Percentiles rank a stretch among this genome's conserved stretches.
These are phyloP conservation scores for Tolypocladium guangdongense DNA, from an alignment of 2,329 filamentous ascomycete genomes.

Conservation along the genomic window DNA sequence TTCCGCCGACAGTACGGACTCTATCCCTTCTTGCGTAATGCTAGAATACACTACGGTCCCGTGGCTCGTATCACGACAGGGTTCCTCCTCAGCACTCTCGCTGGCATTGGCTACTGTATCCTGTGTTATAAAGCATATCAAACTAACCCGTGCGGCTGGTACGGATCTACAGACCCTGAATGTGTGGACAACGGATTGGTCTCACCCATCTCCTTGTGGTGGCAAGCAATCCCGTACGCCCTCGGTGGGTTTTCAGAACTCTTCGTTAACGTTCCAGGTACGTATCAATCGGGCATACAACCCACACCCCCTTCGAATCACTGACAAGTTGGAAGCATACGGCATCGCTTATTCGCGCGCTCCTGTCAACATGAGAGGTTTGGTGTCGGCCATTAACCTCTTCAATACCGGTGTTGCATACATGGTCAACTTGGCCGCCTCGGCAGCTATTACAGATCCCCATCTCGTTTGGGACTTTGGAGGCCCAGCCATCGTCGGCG, in stretches of 20 bases:
- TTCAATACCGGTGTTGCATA: conserved; percentile 36
- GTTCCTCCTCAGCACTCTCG: conserved; percentile 36
- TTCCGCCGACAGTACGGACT: conserved; percentile 17
- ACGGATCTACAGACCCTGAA: conserved; percentile 12
- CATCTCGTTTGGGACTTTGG: conserved; percentile 39
- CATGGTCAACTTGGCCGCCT: conserved; percentile 31
- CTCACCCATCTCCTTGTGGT: conserved; percentile 14
- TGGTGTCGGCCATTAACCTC: conserved; percentile 38
- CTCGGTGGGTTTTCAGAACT: conserved; percentile 18
- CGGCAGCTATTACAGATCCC: conserved; percentile 35
- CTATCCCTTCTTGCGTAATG: conserved; percentile 45
- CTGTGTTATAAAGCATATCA: conserved; percentile 50
- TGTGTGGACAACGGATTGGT: conserved; percentile 12
- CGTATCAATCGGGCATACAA: background rate
- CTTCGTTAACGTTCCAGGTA: conserved; percentile 15
- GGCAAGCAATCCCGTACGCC: conserved; percentile 11
- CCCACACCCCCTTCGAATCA: background rate
- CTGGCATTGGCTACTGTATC: conserved; percentile 44
- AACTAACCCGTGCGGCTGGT: conserved; percentile 33
- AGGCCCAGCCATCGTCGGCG: conserved; percentile 34
- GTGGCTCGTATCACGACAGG: conserved; percentile 47
- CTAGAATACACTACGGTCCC: conserved; percentile 43
- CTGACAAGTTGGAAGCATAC: conserved; percentile 22
- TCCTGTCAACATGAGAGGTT: conserved; percentile 38
- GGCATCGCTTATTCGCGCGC: conserved; percentile 41